These are phyloP conservation scores for Myochromella boudieri DNA, from an alignment of 768 basidiomycete species.

Conservation along the genomic window DNA sequence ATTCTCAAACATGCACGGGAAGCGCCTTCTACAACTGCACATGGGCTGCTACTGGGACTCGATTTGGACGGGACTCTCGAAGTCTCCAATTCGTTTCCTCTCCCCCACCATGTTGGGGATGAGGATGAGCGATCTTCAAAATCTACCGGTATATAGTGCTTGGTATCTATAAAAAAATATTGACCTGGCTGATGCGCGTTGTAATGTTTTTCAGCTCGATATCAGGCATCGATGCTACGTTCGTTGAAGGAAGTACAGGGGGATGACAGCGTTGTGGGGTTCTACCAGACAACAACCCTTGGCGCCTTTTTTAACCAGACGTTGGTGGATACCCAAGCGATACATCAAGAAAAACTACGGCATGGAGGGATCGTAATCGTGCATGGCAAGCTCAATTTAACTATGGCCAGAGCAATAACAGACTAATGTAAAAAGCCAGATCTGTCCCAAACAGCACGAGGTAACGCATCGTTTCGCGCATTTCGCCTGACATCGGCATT, in stretches of 20 bases:
- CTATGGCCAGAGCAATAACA: not conserved
- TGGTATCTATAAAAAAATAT: conserved; percentile 32
- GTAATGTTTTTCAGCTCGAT: conserved; percentile 53
- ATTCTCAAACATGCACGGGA: conserved; percentile 92
- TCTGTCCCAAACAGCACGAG: conserved; percentile 72
- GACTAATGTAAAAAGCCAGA: conserved; percentile 43
- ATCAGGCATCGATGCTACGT: conserved; percentile 82
- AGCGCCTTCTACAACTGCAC: conserved; percentile 65
- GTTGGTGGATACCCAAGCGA: conserved; percentile 78
- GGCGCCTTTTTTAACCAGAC: conserved; percentile 85
- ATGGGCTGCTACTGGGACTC: conserved; percentile 86
- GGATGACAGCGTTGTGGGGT: conserved; percentile 90
- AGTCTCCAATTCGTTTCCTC: conserved; percentile 86
- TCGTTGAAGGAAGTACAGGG: conserved; percentile 88
- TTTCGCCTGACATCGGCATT: conserved; percentile 82
- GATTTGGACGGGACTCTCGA: conserved; percentile 91
- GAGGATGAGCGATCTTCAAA: conserved; percentile 85
- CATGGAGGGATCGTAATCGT: conserved; percentile 86
- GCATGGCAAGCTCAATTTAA: conserved; percentile 55
- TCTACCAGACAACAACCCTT: conserved; percentile 87
- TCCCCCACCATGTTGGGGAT: conserved; percentile 70
- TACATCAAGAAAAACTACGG: conserved; percentile 82
- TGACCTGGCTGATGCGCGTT: conserved; percentile 3
- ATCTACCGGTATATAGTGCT: too few relatives aligned
- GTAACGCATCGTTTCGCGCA: conserved; percentile 87